These are phyloP conservation scores for Paecilomyces formosus DNA, from an alignment of 2,329 filamentous ascomycete species.

Conservation along the genomic window DNA sequence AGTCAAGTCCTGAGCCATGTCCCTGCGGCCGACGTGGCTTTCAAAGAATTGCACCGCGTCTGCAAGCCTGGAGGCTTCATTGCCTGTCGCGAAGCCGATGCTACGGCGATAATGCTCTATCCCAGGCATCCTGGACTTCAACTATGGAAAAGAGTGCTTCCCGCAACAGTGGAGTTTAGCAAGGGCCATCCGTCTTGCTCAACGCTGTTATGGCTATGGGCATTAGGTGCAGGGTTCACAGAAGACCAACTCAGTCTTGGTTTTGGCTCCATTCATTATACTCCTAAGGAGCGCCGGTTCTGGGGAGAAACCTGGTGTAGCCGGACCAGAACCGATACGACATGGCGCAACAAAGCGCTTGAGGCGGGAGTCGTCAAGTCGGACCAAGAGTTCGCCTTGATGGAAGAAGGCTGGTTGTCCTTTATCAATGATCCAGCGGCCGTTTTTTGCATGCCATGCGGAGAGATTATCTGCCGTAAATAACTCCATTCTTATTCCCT, in stretches of 20 bases:
- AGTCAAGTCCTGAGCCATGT: neutral
- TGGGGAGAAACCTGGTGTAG: neutral
- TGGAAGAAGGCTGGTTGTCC: neutral
- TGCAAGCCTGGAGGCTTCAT: neutral
- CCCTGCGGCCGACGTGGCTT: neutral
- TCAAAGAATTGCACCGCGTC: neutral
- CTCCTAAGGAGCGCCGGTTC: neutral
- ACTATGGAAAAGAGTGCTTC: neutral
- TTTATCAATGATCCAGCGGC: neutral
- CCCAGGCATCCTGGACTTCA: neutral
- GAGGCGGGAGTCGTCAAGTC: neutral
- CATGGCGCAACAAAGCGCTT: neutral
- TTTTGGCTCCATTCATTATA: neutral
- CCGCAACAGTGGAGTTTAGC: neutral
- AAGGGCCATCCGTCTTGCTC: neutral
- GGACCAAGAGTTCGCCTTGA: neutral
- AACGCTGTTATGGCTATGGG: neutral
- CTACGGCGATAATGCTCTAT: neutral
- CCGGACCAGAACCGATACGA: neutral
- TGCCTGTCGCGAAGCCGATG: neutral
- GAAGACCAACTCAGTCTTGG: neutral
- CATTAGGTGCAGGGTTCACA: neutral
- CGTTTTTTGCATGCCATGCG: neutral
- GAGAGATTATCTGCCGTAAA: neutral
- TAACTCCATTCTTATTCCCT: neutral